phyloP scores from a whole-genome alignment of 1,284 basidiomycete genomes.

The Trichosporon inkin region DNA sequence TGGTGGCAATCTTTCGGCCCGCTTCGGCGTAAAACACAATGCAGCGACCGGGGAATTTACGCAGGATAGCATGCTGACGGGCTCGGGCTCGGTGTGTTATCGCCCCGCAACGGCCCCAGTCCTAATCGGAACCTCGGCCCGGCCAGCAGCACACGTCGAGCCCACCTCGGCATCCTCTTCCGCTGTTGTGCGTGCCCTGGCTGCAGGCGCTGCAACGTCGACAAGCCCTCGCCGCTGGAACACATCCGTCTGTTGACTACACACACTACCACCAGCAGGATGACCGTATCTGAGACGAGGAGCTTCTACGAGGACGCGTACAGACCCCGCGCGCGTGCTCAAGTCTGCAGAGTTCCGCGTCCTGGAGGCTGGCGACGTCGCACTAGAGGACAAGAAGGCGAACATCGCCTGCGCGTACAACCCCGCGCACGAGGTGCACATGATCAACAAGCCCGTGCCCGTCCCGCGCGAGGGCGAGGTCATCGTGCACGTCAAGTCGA shows the following conservation, averaged over 20 bases:
- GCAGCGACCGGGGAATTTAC: no score
- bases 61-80: no score
- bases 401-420: constrained; percentile 51
- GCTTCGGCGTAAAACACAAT: no score
- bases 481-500: constrained; percentile 50
- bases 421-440: constrained; percentile 47
- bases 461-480: constrained; percentile 48
- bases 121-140: not conserved
- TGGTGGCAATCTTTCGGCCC: no score
- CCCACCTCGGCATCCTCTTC: not conserved
- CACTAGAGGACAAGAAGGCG: constrained; percentile 22
- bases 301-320: constrained; percentile 36
- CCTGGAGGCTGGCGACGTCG: constrained; percentile 31
- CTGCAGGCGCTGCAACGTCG: no score
- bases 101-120: not conserved
- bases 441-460: constrained; percentile 49
- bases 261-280: no score
- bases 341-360: constrained; percentile 42
- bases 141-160: not conserved
- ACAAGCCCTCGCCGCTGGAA: no score
- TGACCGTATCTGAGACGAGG: constrained; percentile 7
- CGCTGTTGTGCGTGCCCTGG: no score
- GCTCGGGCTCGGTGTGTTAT: not conserved
- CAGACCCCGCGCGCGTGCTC: constrained; percentile 42
- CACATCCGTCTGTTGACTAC: no score